Evolutionary conservation across 2,329 filamentous ascomycete genomes (phyloP), one percentile per base, ranked within the genome.

Genomic region (Fusarium euwallaceae): DNA sequence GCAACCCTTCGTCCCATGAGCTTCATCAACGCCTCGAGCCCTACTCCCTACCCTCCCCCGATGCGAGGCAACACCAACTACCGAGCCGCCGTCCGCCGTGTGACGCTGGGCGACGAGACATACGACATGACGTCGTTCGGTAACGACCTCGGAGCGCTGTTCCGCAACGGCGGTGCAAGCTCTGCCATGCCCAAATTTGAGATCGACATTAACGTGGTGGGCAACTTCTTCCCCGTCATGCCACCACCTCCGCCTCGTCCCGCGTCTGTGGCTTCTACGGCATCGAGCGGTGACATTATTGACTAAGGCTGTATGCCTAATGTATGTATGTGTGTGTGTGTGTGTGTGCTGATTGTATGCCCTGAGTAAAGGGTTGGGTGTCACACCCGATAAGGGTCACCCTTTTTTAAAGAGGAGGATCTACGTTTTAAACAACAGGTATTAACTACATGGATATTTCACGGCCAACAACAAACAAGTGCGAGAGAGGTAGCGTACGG

Each of bases 121-220:
- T 79, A 79, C 61, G 71, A 80, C 61, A 61, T 82, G 16, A 34
- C 71, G 11, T 69, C 68, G n/a, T 76, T 79, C 67, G 76, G 76
- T 1, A 78, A 81, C 43, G 78, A 81, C 60, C 37, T 82, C 11
- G 72, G 73, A 12, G 41, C 70, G 20, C 41, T 82, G 59, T 76
- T 76, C 63, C 60, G 70, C 27, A 62, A 48, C 45, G 24, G 60
- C 55, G 64, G 67, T 16, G 41, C 41, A 12, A 45, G 41, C 41
- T 51, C 69, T 3, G 63, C 63, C 17, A 78, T 78, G 27, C 78
- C 76, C 48, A 78, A 73, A 60, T 78, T 79, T 53, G 77, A 79
- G 17, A 72, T 73, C 29, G 73, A 79, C 20, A 56, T 75, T 11
- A 58, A 37, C 17, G 36, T 55, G 20, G 29, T 43, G n/a, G 71